These are phyloP conservation scores for Magnaporthiopsis rhizophila DNA, from an alignment of 2,329 filamentous ascomycete genomes.

Conservation along the genomic window DNA sequence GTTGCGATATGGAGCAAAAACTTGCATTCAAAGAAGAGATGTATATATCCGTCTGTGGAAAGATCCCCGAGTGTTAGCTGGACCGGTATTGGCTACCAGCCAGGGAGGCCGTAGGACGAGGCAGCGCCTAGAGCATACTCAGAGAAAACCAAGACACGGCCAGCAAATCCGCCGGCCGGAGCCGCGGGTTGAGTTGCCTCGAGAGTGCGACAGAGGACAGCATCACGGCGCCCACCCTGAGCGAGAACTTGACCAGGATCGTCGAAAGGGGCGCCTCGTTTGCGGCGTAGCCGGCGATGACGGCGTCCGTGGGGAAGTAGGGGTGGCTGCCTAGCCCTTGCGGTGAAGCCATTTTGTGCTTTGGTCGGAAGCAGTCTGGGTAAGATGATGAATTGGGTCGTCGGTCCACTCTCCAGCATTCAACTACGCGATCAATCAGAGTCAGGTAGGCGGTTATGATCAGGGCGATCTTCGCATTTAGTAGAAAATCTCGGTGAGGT, in stretches of 20 bases:
- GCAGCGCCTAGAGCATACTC: constrained; percentile 30
- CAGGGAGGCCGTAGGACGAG: neutral
- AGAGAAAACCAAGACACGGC: constrained; percentile 46
- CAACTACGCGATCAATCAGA: neutral
- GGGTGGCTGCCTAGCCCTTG: constrained; percentile 30
- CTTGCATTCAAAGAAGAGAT: constrained; percentile 73
- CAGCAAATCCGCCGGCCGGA: constrained; percentile 32
- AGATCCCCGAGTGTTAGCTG: neutral
- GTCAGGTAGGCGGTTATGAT: neutral
- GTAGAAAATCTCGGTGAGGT: neutral
- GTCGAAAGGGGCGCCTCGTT: constrained; percentile 32
- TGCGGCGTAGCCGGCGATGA: constrained; percentile 35
- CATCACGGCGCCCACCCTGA: constrained; percentile 28
- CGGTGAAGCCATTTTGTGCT: neutral
- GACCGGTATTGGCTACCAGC: neutral
- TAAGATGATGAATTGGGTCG: neutral
- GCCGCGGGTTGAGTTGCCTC: constrained; percentile 19
- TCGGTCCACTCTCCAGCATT: neutral
- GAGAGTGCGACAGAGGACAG: constrained; percentile 23
- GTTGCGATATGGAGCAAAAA: neutral
- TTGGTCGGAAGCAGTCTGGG: constrained; percentile 21
- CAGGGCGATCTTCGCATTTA: too few species aligned
- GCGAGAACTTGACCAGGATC: constrained; percentile 30
- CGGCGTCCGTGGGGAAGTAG: constrained; percentile 38
- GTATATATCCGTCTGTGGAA: constrained; percentile 54